Percentiles rank a stretch among this genome's conserved stretches.
phyloP scores from a whole-genome alignment of 768 basidiomycete genomes.

The Trametes meyenii region DNA sequence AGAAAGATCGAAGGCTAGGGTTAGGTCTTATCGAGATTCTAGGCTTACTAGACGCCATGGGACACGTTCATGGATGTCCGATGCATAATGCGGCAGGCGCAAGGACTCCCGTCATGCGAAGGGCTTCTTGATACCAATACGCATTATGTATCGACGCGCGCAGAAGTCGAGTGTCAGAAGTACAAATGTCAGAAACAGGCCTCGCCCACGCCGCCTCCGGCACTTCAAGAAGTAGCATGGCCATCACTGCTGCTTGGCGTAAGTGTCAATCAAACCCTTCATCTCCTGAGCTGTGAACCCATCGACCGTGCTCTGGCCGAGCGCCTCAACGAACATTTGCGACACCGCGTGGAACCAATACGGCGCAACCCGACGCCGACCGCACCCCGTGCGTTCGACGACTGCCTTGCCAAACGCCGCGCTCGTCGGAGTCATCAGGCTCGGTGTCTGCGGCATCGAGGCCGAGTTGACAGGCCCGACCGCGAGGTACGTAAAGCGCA shows the following conservation, averaged over 20 bases:
- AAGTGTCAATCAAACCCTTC: slow-evolving; percentile 1
- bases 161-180: background rate
- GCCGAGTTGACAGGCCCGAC: slow-evolving; percentile 29
- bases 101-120: too few species aligned
- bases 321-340: slow-evolving; percentile 3
- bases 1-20: background rate
- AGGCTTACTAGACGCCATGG: background rate
- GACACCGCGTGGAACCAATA: slow-evolving; percentile 27
- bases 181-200: background rate
- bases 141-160: background rate
- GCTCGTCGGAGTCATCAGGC: slow-evolving; percentile 21
- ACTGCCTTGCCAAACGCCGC: slow-evolving; percentile 26
- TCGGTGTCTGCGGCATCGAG: slow-evolving; percentile 7
- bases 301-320: slow-evolving; percentile 20
- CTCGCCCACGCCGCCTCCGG: too few species aligned
- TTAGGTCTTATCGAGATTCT: slow-evolving; percentile 3
- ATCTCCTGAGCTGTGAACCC: slow-evolving; percentile 16
- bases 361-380: slow-evolving; percentile 23
- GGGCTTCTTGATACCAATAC: too few species aligned
- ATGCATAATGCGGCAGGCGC: background rate
- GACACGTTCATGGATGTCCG: background rate
- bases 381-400: slow-evolving; percentile 29
- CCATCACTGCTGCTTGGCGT: slow-evolving; percentile 8
- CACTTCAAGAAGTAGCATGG: background rate
- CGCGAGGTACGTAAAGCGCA: slow-evolving; percentile 29